Evolutionary conservation across 73 alveolate species (phyloP).

Genomic region (Uronychia setigera): DNA sequence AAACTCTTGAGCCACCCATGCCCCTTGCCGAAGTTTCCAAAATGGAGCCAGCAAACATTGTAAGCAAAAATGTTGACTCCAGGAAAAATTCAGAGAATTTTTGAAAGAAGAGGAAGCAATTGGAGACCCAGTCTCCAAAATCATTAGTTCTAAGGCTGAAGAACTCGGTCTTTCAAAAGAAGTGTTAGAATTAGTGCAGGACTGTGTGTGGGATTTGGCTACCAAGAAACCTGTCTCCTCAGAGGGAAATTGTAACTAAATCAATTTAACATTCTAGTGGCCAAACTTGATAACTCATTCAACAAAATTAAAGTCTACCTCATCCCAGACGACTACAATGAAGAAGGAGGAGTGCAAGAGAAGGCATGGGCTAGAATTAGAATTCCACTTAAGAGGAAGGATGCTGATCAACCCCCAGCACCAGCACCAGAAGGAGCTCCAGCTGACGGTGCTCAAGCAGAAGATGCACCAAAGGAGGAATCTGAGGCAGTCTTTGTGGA

Average conservation of each 20-base stretch:
- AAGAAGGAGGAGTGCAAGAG: slow-evolving; percentile 11
- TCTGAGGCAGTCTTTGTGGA: slow-evolving; percentile 31
- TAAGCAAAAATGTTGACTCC: not conserved
- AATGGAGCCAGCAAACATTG: not conserved
- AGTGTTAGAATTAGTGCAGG: not conserved
- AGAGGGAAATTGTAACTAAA: not conserved
- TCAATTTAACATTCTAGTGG: not conserved
- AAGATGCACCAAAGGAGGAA: not conserved
- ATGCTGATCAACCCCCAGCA: not conserved
- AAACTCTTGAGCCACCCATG: slow-evolving; percentile 9
- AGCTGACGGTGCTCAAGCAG: slow-evolving; percentile 6
- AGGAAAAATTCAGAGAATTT: not conserved
- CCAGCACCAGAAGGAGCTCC: slow-evolving; percentile 12
- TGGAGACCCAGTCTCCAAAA: slow-evolving; percentile 7
- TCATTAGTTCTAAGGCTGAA: not conserved
- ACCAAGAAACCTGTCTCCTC: slow-evolving; percentile 1
- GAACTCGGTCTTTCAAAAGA: slow-evolving; percentile 9
- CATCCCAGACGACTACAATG: slow-evolving; percentile 57
- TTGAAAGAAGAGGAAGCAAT: not conserved
- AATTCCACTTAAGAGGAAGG: slow-evolving; percentile 56
- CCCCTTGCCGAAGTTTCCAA: not conserved
- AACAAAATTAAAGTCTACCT: slow-evolving; percentile 26
- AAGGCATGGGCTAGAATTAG: slow-evolving; percentile 61
- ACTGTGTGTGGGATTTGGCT: not conserved
- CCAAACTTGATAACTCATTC: slow-evolving; percentile 39